Percentiles rank a stretch among this genome's conserved stretches.
Evolutionary conservation across 2,329 filamentous ascomycete species (phyloP).

Genomic region (Ceratocystis colombiana): DNA sequence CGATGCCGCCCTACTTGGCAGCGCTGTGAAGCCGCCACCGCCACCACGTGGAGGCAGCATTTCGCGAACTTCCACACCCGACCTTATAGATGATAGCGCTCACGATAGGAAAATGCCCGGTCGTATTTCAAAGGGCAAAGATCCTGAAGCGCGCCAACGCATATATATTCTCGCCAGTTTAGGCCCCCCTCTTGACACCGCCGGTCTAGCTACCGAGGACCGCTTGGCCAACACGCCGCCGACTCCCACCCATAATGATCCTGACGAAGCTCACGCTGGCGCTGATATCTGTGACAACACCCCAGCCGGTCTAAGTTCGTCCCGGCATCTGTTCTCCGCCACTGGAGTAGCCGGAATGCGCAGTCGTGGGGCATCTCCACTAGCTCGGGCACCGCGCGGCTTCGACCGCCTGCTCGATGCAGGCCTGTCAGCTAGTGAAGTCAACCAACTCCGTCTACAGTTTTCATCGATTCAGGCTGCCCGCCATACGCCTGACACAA

Average conservation of each 20-base stretch:
- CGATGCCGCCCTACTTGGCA: constrained; percentile 58
- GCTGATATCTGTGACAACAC: background rate
- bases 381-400: constrained; percentile 45
- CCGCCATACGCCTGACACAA: constrained; percentile 75
- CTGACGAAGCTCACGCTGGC: background rate
- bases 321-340: background rate
- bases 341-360: background rate
- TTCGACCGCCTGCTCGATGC: constrained; percentile 77
- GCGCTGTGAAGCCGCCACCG: constrained; percentile 48
- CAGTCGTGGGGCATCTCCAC: constrained; percentile 27
- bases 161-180: constrained; percentile 20
- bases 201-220: constrained; percentile 61
- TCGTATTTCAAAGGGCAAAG: constrained; percentile 31
- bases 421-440: constrained; percentile 73
- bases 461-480: constrained; percentile 77
- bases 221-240: constrained; percentile 34
- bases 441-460: constrained; percentile 74
- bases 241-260: background rate
- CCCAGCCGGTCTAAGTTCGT: background rate
- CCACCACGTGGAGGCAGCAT: constrained; percentile 24
- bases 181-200: constrained; percentile 43
- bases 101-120: background rate
- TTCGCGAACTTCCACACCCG: constrained; percentile 4
- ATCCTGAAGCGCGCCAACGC: constrained; percentile 6
- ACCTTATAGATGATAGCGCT: background rate